Evolutionary conservation across 306 rosid species (phyloP), one percentile per base, ranked within the genome.

Genomic region (Vigna mungo): DNA sequence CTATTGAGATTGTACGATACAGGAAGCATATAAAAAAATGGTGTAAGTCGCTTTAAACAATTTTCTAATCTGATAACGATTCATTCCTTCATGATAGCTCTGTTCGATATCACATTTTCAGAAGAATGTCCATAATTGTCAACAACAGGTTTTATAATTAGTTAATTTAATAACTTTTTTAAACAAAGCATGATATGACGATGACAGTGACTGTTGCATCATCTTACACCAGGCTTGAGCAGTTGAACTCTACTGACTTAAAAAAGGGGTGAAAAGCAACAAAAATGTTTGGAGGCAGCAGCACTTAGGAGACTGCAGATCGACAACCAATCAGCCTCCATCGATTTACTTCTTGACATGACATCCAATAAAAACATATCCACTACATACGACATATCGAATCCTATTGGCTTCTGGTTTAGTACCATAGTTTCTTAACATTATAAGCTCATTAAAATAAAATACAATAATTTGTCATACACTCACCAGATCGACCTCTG

Each of bases 401-500:
- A 70, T 64, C 32, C 43, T 25, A 64, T 49, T 27, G 56, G 68
- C 59, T 60, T 64, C 34, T 37, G n/a, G 51, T 21, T 46, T 15
- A 32, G 70, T 51, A 64, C 34, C 68, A 1, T 2, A 46, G 64
- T 55, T 63, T 73, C 66, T 65, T 16, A 17, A 73, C 13, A 74
- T 51, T 16, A 30, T 1, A 49, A 27, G 75, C 65, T 52, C 14
- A 48, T 32, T 23, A 67, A 78, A 51, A 73, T 66, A 73, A 27
- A 73, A 52, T 44, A 71, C 72, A 60, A 54, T 15, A 53, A 32
- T 72, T 46, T 76, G 51, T 60, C 70, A 60, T 37, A 54, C n/a
- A 53, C 41, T 74, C 20, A 2, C 34, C 32, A 47, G 27, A 30
- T 23, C 27, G 36, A 61, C 70, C 62, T 65, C 68, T 44, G 51